Evolutionary conservation across 1,139 yeast species (phyloP).

Genomic region (Meyerozyma carpophila): DNA sequence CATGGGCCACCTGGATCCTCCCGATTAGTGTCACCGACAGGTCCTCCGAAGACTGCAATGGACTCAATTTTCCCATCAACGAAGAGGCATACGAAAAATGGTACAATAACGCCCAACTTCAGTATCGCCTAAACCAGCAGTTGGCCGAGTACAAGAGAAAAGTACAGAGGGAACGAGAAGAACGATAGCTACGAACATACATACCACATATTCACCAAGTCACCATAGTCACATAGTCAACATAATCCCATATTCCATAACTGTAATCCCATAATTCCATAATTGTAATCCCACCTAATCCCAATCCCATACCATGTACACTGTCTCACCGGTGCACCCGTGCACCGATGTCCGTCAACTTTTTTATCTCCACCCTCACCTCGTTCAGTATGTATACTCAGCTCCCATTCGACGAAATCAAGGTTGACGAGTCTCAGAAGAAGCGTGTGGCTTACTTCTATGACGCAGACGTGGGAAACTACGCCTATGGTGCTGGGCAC

Average conservation of each 20-base stretch:
- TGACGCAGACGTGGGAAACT: slow-evolving; percentile 87
- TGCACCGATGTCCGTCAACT: neutral
- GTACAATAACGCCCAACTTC: slow-evolving; percentile 38
- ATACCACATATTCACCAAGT: too few species aligned
- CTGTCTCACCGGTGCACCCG: neutral
- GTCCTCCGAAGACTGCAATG: slow-evolving; percentile 31
- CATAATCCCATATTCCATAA: too few species aligned
- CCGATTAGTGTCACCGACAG: slow-evolving; percentile 43
- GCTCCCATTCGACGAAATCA: slow-evolving; percentile 43
- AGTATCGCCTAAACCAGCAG: slow-evolving; percentile 44
- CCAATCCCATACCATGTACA: too few species aligned
- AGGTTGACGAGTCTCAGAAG: slow-evolving; percentile 36
- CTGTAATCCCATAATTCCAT: too few species aligned
- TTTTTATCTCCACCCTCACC: neutral
- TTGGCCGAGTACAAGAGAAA: slow-evolving; percentile 16
- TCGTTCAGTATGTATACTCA: slow-evolving; percentile 29
- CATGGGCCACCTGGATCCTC: slow-evolving; percentile 61
- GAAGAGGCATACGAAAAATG: slow-evolving; percentile 36
- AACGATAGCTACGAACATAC: neutral
- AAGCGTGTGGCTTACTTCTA: slow-evolving; percentile 45
- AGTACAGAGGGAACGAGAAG: slow-evolving; percentile 5
- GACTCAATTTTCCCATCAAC: slow-evolving; percentile 48
- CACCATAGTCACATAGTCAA: too few species aligned
- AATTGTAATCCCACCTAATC: too few species aligned
- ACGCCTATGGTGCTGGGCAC: slow-evolving; percentile 97